These are phyloP conservation scores for Amaranthus tricolor DNA, from an alignment of 179 eudicot species.

Conservation along the genomic window DNA sequence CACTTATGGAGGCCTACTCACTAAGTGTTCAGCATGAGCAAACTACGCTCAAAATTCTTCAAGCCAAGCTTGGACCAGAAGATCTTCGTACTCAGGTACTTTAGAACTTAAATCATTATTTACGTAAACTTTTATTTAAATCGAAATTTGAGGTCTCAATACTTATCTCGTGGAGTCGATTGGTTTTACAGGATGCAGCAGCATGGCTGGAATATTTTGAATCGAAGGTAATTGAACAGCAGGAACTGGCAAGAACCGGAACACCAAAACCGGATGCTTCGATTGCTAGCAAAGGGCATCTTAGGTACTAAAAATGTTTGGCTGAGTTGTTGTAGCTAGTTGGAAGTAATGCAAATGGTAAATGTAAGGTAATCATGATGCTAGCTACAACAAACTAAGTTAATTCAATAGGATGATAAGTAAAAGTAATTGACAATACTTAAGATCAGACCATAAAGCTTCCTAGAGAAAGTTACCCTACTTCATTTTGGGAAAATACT, in stretches of 20 bases:
- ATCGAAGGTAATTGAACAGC: constrained; percentile 96
- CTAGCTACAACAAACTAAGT: constrained; percentile 8
- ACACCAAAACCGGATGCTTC: constrained; percentile 97
- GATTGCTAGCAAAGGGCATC: constrained; percentile 99
- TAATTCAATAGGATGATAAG: background rate
- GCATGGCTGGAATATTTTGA: constrained; percentile 99
- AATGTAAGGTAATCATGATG: constrained; percentile 21
- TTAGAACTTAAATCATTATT: background rate
- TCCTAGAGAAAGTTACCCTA: background rate
- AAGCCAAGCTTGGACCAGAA: constrained; percentile 87
- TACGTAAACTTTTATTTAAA: background rate
- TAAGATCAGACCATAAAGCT: background rate
- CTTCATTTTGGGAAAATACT: background rate
- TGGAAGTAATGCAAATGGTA: constrained; percentile 18
- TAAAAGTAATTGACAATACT: background rate
- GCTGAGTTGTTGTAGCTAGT: constrained; percentile 22
- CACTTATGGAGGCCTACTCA: constrained; percentile 98
- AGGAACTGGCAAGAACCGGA: constrained; percentile 91
- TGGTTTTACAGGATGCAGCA: constrained; percentile 81
- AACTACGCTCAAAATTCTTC: constrained; percentile 91
- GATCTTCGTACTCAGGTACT: constrained; percentile 97
- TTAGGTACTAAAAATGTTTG: constrained; percentile 73
- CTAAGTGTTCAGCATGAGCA: constrained; percentile 98
- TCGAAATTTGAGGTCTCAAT: background rate
- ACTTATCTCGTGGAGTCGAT: constrained; percentile 16